These are phyloP conservation scores for Herpetospermum pedunculosum DNA, from an alignment of 306 rosid species.

Conservation along the genomic window DNA sequence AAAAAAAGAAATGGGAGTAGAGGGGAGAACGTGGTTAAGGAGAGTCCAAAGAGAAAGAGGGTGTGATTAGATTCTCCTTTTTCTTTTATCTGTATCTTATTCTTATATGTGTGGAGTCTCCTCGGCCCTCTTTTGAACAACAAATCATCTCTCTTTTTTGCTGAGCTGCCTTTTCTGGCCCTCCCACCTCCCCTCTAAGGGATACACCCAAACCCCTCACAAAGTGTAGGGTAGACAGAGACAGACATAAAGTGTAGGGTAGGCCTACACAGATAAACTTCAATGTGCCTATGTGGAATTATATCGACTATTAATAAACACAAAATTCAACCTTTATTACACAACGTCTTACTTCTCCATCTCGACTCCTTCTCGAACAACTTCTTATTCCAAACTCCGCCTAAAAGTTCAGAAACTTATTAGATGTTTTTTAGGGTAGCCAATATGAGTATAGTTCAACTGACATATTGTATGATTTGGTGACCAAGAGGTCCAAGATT, in stretches of 20 bases:
- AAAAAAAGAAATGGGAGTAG: not conserved
- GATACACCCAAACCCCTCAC: not conserved
- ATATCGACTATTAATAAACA: too few species aligned
- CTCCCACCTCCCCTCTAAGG: not conserved
- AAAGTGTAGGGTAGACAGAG: not conserved
- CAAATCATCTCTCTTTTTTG: not conserved
- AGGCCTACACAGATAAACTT: not conserved
- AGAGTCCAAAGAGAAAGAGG: not conserved
- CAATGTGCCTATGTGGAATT: not conserved
- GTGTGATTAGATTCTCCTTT: not conserved
- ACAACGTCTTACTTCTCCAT: too few species aligned
- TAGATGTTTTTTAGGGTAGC: too few species aligned
- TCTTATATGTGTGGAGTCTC: not conserved
- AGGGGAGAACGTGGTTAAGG: not conserved
- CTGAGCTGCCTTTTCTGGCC: not conserved
- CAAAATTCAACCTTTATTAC: too few species aligned
- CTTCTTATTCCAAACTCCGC: too few species aligned
- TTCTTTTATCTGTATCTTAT: not conserved
- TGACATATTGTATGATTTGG: too few species aligned
- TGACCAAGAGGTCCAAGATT: too few species aligned
- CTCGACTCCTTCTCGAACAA: too few species aligned
- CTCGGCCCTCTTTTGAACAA: not conserved
- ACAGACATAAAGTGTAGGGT: not conserved
- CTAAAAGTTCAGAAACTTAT: too few species aligned
- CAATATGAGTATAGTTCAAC: too few species aligned